A percentile compares a stretch with the other conserved stretches of the same genome.
Evolutionary conservation across 495 filamentous ascomycete genomes (phyloP).

Genomic region (Friedmanniomyces simplex): DNA sequence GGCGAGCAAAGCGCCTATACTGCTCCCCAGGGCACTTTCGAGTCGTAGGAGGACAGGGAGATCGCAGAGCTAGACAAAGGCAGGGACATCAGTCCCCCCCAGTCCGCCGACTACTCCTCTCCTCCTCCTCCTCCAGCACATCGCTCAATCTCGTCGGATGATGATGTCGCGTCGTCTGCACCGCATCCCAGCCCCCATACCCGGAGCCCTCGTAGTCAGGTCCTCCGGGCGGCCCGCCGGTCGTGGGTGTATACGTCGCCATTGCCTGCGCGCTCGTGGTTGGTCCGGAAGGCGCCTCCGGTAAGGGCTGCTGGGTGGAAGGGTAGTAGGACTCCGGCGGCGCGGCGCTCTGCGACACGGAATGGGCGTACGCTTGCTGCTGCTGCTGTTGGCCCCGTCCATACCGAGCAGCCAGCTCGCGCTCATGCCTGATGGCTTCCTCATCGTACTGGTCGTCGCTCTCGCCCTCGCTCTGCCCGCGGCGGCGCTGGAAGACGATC

Average conservation of each 20-base stretch:
- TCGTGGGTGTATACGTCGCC: slow-evolving; percentile 5
- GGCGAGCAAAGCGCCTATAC: no score
- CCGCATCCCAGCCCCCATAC: slow-evolving; percentile 71
- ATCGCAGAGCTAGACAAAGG: no score
- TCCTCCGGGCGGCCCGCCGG: neutral
- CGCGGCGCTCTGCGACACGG: neutral
- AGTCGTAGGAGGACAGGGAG: no score
- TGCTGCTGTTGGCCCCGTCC: slow-evolving; percentile 11
- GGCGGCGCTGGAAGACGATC: slow-evolving; percentile 26
- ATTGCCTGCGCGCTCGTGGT: slow-evolving; percentile 10
- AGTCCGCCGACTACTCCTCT: slow-evolving; percentile 48
- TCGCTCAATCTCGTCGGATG: slow-evolving; percentile 92
- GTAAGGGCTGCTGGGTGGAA: neutral
- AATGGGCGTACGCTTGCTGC: neutral
- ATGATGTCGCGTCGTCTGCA: slow-evolving; percentile 64
- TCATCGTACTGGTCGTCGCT: slow-evolving; percentile 48
- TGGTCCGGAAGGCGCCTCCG: slow-evolving; percentile 11
- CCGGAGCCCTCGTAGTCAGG: slow-evolving; percentile 51
- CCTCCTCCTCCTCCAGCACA: slow-evolving; percentile 79
- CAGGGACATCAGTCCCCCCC: slow-evolving; percentile 23
- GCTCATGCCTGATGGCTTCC: slow-evolving; percentile 37
- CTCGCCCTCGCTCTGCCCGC: slow-evolving; percentile 30
- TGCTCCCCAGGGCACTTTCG: no score
- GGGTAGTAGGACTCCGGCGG: neutral
- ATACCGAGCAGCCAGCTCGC: slow-evolving; percentile 40